Evolutionary conservation across 1,284 basidiomycete genomes (phyloP), one percentile per base, ranked within the genome.

Genomic region (Microbotryomycetes sp.): DNA sequence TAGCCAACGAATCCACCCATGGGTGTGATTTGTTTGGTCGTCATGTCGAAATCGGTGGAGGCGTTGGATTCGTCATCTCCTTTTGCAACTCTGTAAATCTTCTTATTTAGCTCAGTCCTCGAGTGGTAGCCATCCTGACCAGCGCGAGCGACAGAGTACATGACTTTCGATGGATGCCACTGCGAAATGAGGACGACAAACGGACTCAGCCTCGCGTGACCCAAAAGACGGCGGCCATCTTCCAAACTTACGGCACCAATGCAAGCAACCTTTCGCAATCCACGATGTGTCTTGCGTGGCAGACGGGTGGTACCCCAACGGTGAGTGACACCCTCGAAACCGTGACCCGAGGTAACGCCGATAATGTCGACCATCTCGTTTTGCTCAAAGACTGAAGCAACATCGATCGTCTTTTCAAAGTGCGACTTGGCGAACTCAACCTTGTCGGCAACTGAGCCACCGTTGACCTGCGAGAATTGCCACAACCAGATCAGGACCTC

Each of bases 1-100:
- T 96, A 98, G 80, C 93, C 92, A 63, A 92, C 92, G 87, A 96
- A 99, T 77, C 94, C 96, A 81, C 96, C 96, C 85, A 98, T 85
- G 60, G 96, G 96, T 69, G 91, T 99, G 80, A 99, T 97, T 67
- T 81, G 72, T 63, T 98, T 98, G 81, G 89, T 85, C 73, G 91
- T 93, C 74, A 91, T 83, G 77, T 97, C 92, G 67, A 86, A 86
- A 71, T 94, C 92, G 54, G 96, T 98, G 61, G 92, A 86, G 45
- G 92, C 96, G 70, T 93, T 97, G 68, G 78, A 81, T 50, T 86
- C 83, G 75, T 94, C 89, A 52, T 79, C 74, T 70, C 87, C 93
- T 73, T 85, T 82, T 71, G 88, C 90, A 72, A 99, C 86, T 72
- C 96, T 89, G 86, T 97, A 98, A 78, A 96, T 86, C 83, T 97